Base-by-base conservation (phyloP, 352 stramenopile genomes). In the Globisporangium middletonii region DNA sequence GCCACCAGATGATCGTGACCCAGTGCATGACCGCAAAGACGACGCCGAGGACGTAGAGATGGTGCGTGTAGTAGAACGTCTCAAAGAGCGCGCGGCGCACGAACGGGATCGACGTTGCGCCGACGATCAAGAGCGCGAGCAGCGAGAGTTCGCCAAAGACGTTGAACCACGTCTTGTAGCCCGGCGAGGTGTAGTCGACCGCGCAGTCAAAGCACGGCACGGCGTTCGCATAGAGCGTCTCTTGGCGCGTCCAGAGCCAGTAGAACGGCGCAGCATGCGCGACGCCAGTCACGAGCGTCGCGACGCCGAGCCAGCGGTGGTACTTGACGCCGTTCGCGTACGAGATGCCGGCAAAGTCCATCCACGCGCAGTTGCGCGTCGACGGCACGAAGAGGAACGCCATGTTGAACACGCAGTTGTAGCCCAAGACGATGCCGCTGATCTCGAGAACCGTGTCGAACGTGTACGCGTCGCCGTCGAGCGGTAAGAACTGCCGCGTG, bases 321-420 rank as follows among this genome's bases (percentile, higher is more conserved):
- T 23, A 23, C 23, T 23, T 23, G 23, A 23, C 23, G 23, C 23
- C 23, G 23, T 23, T 23, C 23, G 23, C 23, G 58, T 83, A 86
- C 50, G 77, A 79, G 49, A 88, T 79, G 57, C 70, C 70, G 51
- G 83, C 60, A 51, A 83, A 76, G 42, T 86, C 75, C 73, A 84
- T 86, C 77, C 77, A 88, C 19, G 75, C 73, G 50, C 74, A 76
- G 53, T 88, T 76, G 1, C 77, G 75, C 3, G 75, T 86, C 47
- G 67, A 72, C 41, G 76, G 76, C 8, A 88, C 50, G 30, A 83
- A 77, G 33, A 88, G 61, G 62, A 88, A 88, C 41, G 76, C 72
- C 67, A 89, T 69, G 50, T 81, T 82, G 64, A 75, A 86, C 16
- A 79, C 69, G 51, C 69, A 83, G 49, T 65, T 78, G 67, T 75